These are phyloP conservation scores for Talaromyces pinophilus DNA, from an alignment of 2,329 filamentous ascomycete genomes.

Conservation along the genomic window DNA sequence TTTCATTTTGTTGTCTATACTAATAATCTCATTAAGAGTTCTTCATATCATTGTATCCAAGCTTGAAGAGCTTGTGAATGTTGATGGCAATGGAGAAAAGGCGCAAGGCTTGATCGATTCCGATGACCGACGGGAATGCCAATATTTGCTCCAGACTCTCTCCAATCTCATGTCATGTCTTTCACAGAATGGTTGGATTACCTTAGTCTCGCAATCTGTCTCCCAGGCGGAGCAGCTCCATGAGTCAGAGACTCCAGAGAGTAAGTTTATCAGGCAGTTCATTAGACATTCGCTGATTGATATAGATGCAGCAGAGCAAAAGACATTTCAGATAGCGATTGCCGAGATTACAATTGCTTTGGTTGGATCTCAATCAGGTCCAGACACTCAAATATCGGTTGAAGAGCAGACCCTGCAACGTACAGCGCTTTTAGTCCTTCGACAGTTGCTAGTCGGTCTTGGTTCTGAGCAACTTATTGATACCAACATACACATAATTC, in stretches of 20 bases:
- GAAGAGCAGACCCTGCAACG: conserved; percentile 69
- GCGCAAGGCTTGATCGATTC: conserved; percentile 1
- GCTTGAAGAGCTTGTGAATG: conserved; percentile 35
- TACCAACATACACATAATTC: conserved; percentile 64
- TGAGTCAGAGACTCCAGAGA: conserved; percentile 52
- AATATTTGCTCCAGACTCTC: conserved; percentile 76
- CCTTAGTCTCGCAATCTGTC: conserved; percentile 65
- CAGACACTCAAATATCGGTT: conserved; percentile 40
- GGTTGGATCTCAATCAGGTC: conserved; percentile 28
- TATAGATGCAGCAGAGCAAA: conserved; percentile 30
- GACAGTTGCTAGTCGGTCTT: conserved; percentile 43
- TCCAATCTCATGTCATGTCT: conserved; percentile 70
- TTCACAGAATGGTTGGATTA: conserved; percentile 68
- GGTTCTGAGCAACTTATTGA: conserved; percentile 42
- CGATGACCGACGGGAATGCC: conserved; percentile 72
- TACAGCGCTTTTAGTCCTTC: conserved; percentile 67
- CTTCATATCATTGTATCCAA: conserved; percentile 40
- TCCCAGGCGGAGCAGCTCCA: conserved; percentile 51
- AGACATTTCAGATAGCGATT: conserved; percentile 38
- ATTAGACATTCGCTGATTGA: conserved; percentile 2
- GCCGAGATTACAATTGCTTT: conserved; percentile 37
- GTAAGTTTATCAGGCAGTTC: conserved; percentile 33
- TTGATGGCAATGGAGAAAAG: conserved; percentile 22
- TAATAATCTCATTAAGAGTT: conserved; percentile 34
- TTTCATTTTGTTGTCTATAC: neutral